Base-by-base conservation (phyloP, 2,329 filamentous ascomycete genomes). In the Cercospora sp. region DNA sequence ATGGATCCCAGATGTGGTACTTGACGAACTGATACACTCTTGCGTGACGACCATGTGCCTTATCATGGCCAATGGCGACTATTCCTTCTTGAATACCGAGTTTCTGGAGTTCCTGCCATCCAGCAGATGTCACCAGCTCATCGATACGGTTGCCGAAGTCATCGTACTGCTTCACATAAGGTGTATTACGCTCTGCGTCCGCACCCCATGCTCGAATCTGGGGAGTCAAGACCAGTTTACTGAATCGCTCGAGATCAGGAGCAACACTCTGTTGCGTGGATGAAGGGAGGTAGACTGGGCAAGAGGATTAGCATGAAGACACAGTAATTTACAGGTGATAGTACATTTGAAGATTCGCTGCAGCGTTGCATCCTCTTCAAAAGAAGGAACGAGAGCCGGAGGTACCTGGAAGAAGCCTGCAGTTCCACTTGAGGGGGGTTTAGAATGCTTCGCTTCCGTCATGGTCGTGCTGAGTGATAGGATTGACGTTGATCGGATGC, bases 151-250 rank as follows among this genome's bases (percentile, higher is more conserved):
- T 43, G n/a, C 60, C 60, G 40, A 62, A 62, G 12, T 40, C 37
- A 74, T 89, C 86, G 10, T 87, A 82, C 1, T 87, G 85, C 51
- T 83, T 83, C 3, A 91, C 78, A 34, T 87, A 87, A 0, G 89
- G 89, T 55, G 86, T 84, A 70, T 90, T 89, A 51, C 81, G 83
- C 77, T 92, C 90, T 0, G 90, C 86, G 75, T 92, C 88, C 0
- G 86, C 85, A 18, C 90, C 40, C 57, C 55, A 66, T 8, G 37
- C 43, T 62, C 60, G 60, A 13, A 62, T 49, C 5, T 21, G 37
- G 1, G 60, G 28, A 18, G 60, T 28, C 13, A 62, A 12, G 4
- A 62, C 60, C 6, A 62, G 7, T 26, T 62, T 62, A 24, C 60
- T 62, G 60, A 62, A 62, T 1, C 60, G 60, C 2, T 16, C n/a